Evolutionary conservation across 2,329 filamentous ascomycete species (phyloP), one percentile per base, ranked within the genome.

Genomic region (Paraphaeosphaeria minitans): DNA sequence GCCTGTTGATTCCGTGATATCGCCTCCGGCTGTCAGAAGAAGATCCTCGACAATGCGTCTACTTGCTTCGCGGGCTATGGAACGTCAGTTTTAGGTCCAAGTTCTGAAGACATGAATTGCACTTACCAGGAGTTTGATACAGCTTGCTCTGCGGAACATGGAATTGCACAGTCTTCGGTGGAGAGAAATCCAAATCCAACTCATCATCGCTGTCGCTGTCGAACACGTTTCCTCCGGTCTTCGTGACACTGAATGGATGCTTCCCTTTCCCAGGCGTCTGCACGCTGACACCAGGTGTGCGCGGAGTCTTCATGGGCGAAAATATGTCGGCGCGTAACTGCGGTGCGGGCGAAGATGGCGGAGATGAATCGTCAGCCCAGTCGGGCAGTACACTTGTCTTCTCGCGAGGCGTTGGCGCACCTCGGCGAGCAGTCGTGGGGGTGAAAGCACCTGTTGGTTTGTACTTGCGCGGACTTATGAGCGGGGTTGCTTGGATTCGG

Each of bases 121-220:
- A 66, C 85, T 73, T 78, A 90, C 88, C 89, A 62, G 91, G 92
- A 50, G 92, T 96, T 75, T 93, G 91, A 74, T 94, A 76, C 22
- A 96, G 79, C 71, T 90, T 88, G 42, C 88, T 90, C 54, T 89
- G 89, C 52, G 90, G 90, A 49, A 96, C 79, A 46, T 90, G 89
- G 75, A 96, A 96, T 70, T 93, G 90, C 60, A 96, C 93, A 12
- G 92, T 95, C 82, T 98, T 98, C 0, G 95, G 95, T 29, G 95
- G 95, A 70, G 92, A 97, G 77, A 93, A 89, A 24, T 83, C 83
- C 45, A 83, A 59, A 2, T 68, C 78, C 24, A 27, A 27, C 16
- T 80, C 78, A 29, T 83, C 83, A 49, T 90, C 89, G 56, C 87
- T 88, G 61, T 93, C 89, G 68, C 88, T 90, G 54, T 93, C 89